Base-by-base conservation (phyloP, 345 rosid species). In the Erodium maritimum region DNA sequence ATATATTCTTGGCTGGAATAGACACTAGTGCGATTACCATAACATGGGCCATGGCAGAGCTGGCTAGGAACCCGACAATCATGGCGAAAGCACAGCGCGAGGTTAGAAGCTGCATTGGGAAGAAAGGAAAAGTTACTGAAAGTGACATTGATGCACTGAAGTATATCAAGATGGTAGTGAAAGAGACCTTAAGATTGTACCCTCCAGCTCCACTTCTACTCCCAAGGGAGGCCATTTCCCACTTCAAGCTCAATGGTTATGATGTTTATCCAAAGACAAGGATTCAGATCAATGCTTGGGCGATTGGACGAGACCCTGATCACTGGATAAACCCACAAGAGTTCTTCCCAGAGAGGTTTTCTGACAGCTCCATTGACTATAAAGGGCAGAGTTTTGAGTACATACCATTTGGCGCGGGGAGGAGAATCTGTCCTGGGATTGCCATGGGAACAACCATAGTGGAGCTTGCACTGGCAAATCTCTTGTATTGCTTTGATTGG, bases 21-120 rank as follows among this genome's bases (percentile, higher is more conserved):
- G 80, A 82, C 70, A 81, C 86, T 4, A 58, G 71, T 29, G 75
- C 87, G 1, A 58, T 71, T 21, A 67, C 73, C 0, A 56, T 82
- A 56, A 56, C 52, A n/a, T 84, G 95, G 95, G 82, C 88, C 17
- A 75, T 87, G 82, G 60, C 95, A 18, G 91, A 84, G 69, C 68
- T 87, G 0, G 21, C 42, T 0, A 71, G 65, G 64, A 71, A 65
- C 16, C 81, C 84, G 48, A 69, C 66, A 60, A 55, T 76, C 33
- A 77, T 85, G 89, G 68, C 76, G 60, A 87, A 76, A 78, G 85
- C 70, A 13, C 89, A 81, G 60, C 74, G 69, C 0, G 86, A 83
- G 60, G 56, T 85, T 11, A 61, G 90, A 72, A 68, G 57, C 19
- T 17, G 45, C 14, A 52, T 75, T 21, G 76, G 80, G 11, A 69